A percentile compares a stretch with the other conserved stretches of the same genome.
Evolutionary conservation across 2,329 filamentous ascomycete genomes (phyloP).

Genomic region (Aspergillus thermomutatus): DNA sequence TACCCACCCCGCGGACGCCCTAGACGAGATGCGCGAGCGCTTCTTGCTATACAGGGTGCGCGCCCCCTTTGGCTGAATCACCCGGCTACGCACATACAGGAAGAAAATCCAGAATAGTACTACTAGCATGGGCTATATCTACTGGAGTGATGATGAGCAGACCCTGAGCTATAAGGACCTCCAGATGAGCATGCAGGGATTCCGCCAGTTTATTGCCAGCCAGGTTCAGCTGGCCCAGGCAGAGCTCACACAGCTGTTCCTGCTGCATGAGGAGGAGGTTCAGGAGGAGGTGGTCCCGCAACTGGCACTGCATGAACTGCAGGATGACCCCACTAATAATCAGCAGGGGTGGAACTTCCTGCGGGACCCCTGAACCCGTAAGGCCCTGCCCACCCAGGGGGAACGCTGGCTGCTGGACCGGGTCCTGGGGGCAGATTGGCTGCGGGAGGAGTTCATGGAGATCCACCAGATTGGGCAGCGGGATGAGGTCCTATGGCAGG

Average conservation of each 20-base stretch:
- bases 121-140: constrained; percentile 2
- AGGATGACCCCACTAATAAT: background rate
- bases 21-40: background rate
- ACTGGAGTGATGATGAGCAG: constrained; percentile 7
- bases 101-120: constrained; percentile 6
- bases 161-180: constrained; percentile 2
- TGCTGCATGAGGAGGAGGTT: background rate
- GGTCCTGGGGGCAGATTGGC: background rate
- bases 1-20: background rate
- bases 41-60: background rate
- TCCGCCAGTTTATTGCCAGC: background rate
- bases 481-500: background rate
- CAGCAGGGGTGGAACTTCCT: background rate
- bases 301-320: background rate
- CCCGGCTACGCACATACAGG: background rate
- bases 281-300: background rate
- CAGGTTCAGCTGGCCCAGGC: background rate
- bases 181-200: background rate
- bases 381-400: background rate
- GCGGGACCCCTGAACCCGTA: background rate
- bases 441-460: background rate
- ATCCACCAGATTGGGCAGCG: background rate
- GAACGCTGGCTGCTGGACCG: background rate
- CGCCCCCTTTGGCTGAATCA: background rate
- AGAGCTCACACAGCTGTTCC: background rate